Evolutionary conservation across 768 basidiomycete genomes (phyloP).

Genomic region (Naganishia kalamii): DNA sequence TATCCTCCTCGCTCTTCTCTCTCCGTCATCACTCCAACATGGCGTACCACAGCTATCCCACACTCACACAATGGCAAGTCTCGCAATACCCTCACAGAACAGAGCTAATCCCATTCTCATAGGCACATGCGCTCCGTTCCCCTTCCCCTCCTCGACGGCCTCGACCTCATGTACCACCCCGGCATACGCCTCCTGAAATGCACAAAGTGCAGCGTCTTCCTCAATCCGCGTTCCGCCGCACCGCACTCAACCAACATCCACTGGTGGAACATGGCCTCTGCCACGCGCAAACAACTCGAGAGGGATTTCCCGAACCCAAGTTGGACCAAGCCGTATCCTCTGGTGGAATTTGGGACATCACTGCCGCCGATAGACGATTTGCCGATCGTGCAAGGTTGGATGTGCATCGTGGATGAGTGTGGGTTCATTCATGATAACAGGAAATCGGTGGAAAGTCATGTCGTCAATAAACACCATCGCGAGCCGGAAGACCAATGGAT

Average conservation of each 20-base stretch:
- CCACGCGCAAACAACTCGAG: neutral
- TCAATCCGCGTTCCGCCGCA: neutral
- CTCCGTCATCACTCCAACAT: neutral
- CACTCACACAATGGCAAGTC: neutral
- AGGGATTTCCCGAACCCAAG: neutral
- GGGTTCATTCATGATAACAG: neutral
- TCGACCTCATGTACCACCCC: constrained; percentile 2
- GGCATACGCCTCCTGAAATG: neutral
- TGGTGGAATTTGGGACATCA: neutral
- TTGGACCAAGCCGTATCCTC: constrained; percentile 1
- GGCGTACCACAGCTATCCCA: constrained; percentile 1
- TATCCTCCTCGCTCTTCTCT: too few species aligned
- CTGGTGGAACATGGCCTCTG: neutral
- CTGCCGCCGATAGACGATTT: constrained; percentile 2
- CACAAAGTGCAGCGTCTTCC: neutral
- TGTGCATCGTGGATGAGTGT: neutral
- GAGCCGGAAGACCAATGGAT: neutral
- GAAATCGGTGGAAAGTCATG: neutral
- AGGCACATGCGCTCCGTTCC: constrained; percentile 1
- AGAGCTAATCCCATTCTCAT: too few species aligned
- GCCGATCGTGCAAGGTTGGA: neutral
- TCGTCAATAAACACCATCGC: neutral
- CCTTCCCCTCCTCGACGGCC: neutral
- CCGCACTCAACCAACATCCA: neutral
- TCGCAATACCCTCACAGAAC: too few species aligned